A percentile compares a stretch with the other conserved stretches of the same genome.
Evolutionary conservation across 2,329 filamentous ascomycete genomes (phyloP).

Genomic region (Venturia carpophila): DNA sequence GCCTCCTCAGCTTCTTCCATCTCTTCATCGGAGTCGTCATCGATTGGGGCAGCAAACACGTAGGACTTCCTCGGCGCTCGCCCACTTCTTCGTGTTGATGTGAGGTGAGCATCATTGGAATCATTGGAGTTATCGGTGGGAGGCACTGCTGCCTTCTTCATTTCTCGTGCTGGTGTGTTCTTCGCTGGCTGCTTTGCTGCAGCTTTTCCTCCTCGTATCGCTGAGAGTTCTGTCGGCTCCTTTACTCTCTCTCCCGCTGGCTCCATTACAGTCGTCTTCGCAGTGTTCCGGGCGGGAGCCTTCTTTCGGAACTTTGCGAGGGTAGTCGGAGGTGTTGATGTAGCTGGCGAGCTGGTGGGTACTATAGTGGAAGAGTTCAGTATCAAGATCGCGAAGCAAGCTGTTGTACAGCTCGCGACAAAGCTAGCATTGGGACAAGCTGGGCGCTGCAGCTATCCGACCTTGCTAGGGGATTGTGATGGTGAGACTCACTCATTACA

Average conservation of each 20-base stretch:
- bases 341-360: not conserved
- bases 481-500: not conserved
- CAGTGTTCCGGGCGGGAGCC: not conserved
- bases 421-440: not conserved
- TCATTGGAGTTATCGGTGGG: not conserved
- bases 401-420: not conserved
- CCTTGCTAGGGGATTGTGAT: not conserved
- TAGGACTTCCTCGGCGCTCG: conserved; percentile 17
- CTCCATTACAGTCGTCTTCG: too few species aligned
- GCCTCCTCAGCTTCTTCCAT: conserved; percentile 24
- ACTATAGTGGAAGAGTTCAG: not conserved
- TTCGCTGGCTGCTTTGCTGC: not conserved
- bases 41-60: conserved; percentile 21
- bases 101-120: not conserved
- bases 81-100: not conserved
- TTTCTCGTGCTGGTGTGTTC: not conserved
- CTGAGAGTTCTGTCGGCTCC: not conserved
- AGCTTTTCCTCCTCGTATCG: not conserved
- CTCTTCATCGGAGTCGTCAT: conserved; percentile 28
- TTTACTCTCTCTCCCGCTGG: not conserved
- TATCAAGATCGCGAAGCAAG: not conserved
- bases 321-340: not conserved
- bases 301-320: not conserved
- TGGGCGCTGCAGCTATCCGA: not conserved
- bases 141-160: not conserved